phyloP scores from a whole-genome alignment of 2,329 filamentous ascomycete genomes.

The Zymoseptoria tritici region DNA sequence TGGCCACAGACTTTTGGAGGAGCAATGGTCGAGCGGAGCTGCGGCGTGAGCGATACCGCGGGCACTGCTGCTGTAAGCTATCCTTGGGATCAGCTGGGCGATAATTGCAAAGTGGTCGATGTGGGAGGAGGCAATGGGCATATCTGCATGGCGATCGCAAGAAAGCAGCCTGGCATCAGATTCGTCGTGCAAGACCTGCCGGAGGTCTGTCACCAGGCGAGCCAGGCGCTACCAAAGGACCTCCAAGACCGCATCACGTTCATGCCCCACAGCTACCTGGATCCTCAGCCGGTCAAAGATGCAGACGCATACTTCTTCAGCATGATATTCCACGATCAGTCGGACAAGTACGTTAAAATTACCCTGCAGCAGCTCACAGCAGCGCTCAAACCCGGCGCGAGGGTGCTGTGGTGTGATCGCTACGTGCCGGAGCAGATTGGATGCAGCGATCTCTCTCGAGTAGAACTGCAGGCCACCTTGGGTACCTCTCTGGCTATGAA shows the following conservation, averaged over 20 bases:
- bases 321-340: slow-evolving; percentile 20
- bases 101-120: slow-evolving; percentile 13
- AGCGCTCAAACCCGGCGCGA: slow-evolving; percentile 15
- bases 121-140: slow-evolving; percentile 20
- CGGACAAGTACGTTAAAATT: slow-evolving; percentile 13
- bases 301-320: slow-evolving; percentile 26
- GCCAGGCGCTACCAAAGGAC: not conserved
- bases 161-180: slow-evolving; percentile 12
- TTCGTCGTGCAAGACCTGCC: slow-evolving; percentile 21
- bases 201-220: slow-evolving; percentile 1
- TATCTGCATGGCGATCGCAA: slow-evolving; percentile 17
- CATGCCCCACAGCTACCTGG: slow-evolving; percentile 23
- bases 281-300: slow-evolving; percentile 19
- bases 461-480: not conserved
- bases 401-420: slow-evolving; percentile 16
- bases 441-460: not conserved
- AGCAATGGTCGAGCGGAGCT: not conserved
- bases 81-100: slow-evolving; percentile 15
- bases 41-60: not conserved
- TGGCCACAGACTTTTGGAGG: not conserved
- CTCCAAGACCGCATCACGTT: slow-evolving; percentile 2
- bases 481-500: not conserved
- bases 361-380: slow-evolving; percentile 15
- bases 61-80: slow-evolving; percentile 15
- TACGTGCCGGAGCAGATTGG: not conserved